Evolutionary conservation across 2,329 filamentous ascomycete genomes (phyloP).

Genomic region (Cladophialophora carrionii): DNA sequence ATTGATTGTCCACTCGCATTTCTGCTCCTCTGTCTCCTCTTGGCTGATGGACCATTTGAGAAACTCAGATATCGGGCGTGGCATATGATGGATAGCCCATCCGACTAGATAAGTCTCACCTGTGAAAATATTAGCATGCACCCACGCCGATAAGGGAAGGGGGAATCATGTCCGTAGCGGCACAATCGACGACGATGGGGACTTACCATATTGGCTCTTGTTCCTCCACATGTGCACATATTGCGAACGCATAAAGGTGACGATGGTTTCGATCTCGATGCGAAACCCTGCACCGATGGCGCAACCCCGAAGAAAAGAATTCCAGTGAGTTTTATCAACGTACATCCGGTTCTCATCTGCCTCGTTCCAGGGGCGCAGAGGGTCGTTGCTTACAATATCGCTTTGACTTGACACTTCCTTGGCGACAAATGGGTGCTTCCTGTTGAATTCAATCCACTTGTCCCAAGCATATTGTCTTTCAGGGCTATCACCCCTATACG

Average conservation of each 20-base stretch:
- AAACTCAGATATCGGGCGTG: slow-evolving; percentile 17
- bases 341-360: background rate
- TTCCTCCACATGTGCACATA: background rate
- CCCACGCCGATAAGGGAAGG: background rate
- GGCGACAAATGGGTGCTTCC: background rate
- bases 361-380: background rate
- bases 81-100: slow-evolving; percentile 20
- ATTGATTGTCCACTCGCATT: slow-evolving; percentile 24
- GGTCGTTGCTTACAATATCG: background rate
- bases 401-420: background rate
- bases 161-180: background rate
- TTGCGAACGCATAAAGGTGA: slow-evolving; percentile 3
- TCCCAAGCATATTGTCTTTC: background rate
- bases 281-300: background rate
- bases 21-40: background rate
- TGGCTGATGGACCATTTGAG: slow-evolving; percentile 23
- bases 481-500: background rate
- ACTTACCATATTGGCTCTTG: slow-evolving; percentile 10
- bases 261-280: background rate
- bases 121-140: background rate
- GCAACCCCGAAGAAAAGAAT: background rate
- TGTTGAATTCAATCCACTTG: background rate
- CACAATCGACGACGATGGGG: background rate
- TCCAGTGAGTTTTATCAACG: background rate
- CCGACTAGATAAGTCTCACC: slow-evolving; percentile 21